Evolutionary conservation across 805 yeast genomes (phyloP).

Genomic region (Wickerhamomyces bisporus): DNA sequence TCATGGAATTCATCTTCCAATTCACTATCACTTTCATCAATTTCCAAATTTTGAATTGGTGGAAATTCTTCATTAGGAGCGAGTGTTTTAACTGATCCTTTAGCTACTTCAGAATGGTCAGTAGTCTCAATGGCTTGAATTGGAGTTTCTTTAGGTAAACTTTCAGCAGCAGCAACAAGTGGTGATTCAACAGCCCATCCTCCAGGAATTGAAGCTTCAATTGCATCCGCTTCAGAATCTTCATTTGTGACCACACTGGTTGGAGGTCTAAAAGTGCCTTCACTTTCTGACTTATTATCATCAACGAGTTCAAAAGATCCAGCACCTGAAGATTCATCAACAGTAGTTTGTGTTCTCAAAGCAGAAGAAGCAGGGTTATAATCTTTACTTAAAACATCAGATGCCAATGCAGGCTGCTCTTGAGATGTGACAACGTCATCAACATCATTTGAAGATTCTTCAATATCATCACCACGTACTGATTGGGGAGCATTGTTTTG

Average conservation of each 20-base stretch:
- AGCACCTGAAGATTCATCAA: constrained; percentile 17
- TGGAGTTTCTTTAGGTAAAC: constrained; percentile 8
- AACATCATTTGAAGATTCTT: constrained; percentile 21
- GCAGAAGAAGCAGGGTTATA: constrained; percentile 9
- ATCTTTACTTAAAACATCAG: constrained; percentile 28
- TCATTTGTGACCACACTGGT: neutral
- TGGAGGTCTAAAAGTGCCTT: constrained; percentile 7
- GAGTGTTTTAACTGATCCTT: neutral
- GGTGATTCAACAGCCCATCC: constrained; percentile 28
- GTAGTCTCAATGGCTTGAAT: constrained; percentile 6
- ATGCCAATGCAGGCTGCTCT: constrained; percentile 25
- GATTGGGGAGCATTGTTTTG: constrained; percentile 90
- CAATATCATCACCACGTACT: constrained; percentile 65
- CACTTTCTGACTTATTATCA: constrained; percentile 15
- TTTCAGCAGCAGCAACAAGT: constrained; percentile 12
- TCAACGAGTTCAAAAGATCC: constrained; percentile 25
- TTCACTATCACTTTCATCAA: constrained; percentile 47
- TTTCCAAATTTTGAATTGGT: constrained; percentile 51
- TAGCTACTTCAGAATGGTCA: constrained; percentile 12
- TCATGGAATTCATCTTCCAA: constrained; percentile 35
- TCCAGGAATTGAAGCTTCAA: constrained; percentile 26
- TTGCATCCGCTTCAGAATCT: constrained; percentile 11
- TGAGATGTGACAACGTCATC: constrained; percentile 18
- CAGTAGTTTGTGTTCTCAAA: constrained; percentile 20
- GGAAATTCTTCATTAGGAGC: constrained; percentile 45